These are phyloP conservation scores for Colletotrichum tanaceti DNA, from an alignment of 2,329 filamentous ascomycete species.

Conservation along the genomic window DNA sequence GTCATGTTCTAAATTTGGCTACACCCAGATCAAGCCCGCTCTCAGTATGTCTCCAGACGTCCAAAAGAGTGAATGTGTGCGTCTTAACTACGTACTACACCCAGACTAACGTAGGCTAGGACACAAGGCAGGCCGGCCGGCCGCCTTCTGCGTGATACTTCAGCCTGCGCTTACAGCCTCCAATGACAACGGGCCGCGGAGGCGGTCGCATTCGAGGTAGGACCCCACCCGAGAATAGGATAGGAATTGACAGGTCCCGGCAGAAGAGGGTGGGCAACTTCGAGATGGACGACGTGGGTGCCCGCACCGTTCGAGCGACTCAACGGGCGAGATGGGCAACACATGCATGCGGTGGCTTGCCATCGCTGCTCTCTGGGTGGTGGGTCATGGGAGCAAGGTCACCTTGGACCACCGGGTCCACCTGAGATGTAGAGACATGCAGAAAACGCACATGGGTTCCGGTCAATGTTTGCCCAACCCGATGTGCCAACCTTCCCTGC, in stretches of 20 bases:
- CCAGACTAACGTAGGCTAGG: constrained; percentile 33
- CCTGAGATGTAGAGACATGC: constrained; percentile 42
- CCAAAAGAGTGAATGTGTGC: constrained; percentile 8
- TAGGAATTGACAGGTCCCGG: constrained; percentile 32
- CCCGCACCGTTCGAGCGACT: constrained; percentile 47
- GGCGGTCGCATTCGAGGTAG: constrained; percentile 39
- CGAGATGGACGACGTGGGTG: constrained; percentile 45
- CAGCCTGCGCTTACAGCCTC: constrained; percentile 59
- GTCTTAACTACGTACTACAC: constrained; percentile 14
- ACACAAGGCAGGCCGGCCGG: constrained; percentile 35
- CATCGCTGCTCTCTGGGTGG: constrained; percentile 35
- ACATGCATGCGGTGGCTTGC: constrained; percentile 43
- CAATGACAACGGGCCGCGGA: constrained; percentile 54
- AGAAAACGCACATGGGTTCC: constrained; percentile 30
- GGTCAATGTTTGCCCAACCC: constrained; percentile 27
- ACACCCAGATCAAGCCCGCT: constrained; percentile 25
- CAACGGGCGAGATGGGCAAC: constrained; percentile 49
- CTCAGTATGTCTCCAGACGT: constrained; percentile 7
- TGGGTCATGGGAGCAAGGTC: constrained; percentile 24
- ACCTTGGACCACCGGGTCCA: constrained; percentile 41
- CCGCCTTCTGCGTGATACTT: constrained; percentile 37
- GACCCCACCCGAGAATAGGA: constrained; percentile 42
- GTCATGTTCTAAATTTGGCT: constrained; percentile 42
- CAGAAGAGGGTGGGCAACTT: constrained; percentile 24
- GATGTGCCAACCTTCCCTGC: constrained; percentile 33